phyloP scores from a whole-genome alignment of 176 grass and related monocot genomes.

The Ensete glaucum region DNA sequence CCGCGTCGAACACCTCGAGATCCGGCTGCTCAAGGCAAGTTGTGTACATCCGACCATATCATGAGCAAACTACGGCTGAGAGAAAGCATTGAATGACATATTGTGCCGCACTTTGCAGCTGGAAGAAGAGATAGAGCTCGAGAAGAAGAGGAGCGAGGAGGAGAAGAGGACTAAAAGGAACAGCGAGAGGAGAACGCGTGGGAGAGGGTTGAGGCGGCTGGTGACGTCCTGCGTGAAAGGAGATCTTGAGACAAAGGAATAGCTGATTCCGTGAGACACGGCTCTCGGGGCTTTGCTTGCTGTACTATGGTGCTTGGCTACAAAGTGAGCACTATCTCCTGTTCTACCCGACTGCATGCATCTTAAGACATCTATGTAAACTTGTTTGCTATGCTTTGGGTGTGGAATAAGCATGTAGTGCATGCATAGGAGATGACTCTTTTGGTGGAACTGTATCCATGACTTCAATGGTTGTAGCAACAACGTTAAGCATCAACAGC shows the following conservation, averaged over 20 bases:
- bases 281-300: too few species aligned
- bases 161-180: neutral
- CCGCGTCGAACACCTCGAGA: constrained; percentile 32
- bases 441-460: too few species aligned
- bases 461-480: too few species aligned
- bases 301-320: too few species aligned
- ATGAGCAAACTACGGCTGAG: neutral
- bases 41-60: neutral
- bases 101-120: neutral
- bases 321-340: too few species aligned
- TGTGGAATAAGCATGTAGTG: too few species aligned
- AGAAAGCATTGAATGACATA: neutral
- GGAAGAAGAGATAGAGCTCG: neutral
- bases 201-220: constrained; percentile 2
- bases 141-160: neutral
- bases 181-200: neutral
- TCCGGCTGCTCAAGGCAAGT: constrained; percentile 32
- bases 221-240: neutral
- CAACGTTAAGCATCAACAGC: too few species aligned
- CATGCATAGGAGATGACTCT: too few species aligned
- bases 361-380: too few species aligned
- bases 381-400: too few species aligned
- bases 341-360: too few species aligned
- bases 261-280: too few species aligned
- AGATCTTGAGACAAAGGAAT: constrained; percentile 2